Evolutionary conservation across 345 rosid genomes (phyloP).

Genomic region (Melaleuca alternifolia): DNA sequence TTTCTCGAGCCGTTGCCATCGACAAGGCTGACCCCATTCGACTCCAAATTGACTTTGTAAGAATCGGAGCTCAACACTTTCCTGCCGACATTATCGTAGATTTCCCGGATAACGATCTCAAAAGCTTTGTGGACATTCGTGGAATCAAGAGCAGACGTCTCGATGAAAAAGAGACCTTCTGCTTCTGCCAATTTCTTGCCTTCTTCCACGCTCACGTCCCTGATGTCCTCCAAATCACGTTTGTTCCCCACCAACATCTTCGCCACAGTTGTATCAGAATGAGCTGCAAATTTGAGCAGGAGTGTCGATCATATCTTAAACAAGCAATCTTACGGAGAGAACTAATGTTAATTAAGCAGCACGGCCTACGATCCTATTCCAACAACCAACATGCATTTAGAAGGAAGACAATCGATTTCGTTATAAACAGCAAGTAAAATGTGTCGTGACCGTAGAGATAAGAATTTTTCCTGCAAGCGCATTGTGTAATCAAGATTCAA

Average conservation of each 20-base stretch:
- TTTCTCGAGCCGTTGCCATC: not conserved
- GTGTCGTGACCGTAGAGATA: not conserved
- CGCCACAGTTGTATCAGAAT: slow-evolving; percentile 4
- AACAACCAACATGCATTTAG: not conserved
- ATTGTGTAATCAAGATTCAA: not conserved
- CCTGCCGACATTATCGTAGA: slow-evolving; percentile 17
- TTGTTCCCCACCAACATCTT: slow-evolving; percentile 38
- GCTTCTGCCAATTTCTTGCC: slow-evolving; percentile 25
- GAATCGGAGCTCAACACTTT: slow-evolving; percentile 15
- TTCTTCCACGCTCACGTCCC: slow-evolving; percentile 23
- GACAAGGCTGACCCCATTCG: slow-evolving; percentile 15
- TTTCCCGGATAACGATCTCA: slow-evolving; percentile 26
- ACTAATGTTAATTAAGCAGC: not conserved
- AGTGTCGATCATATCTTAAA: not conserved
- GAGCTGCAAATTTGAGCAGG: not conserved
- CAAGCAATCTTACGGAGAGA: not conserved
- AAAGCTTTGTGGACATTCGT: slow-evolving; percentile 24
- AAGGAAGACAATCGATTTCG: not conserved
- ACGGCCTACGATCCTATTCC: not conserved
- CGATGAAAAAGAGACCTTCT: slow-evolving; percentile 25
- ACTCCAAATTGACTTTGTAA: slow-evolving; percentile 20
- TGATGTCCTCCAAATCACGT: slow-evolving; percentile 19
- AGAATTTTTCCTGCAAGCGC: not conserved
- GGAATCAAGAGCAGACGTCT: slow-evolving; percentile 33
- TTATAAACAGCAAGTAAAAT: not conserved